These are phyloP conservation scores for Boletus bicolor DNA, from an alignment of 768 basidiomycete genomes.

Conservation along the genomic window DNA sequence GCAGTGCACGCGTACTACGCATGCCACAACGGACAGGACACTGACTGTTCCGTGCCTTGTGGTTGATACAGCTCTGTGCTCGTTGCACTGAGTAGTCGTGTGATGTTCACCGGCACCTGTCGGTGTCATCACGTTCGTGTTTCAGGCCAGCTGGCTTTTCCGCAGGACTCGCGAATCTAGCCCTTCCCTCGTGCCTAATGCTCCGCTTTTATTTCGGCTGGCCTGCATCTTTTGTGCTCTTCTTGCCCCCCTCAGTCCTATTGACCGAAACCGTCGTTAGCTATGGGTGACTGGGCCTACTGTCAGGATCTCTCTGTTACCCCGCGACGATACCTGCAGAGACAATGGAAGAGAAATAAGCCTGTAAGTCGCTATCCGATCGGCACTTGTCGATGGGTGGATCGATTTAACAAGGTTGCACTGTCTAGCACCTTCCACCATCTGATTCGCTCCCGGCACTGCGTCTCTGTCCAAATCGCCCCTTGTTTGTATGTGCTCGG, in stretches of 20 bases:
- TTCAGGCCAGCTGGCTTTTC: constrained; percentile 24
- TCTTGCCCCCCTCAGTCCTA: constrained; percentile 9
- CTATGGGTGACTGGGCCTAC: constrained; percentile 17
- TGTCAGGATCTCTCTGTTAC: constrained; percentile 19
- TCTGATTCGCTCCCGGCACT: constrained; percentile 47
- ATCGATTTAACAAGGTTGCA: constrained; percentile 16
- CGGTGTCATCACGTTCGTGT: constrained; percentile 21
- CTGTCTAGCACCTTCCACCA: constrained; percentile 39
- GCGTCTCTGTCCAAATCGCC: constrained; percentile 40
- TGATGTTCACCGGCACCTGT: constrained; percentile 1
- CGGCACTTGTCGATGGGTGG: constrained; percentile 1
- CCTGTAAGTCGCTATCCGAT: constrained; percentile 28
- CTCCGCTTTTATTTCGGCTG: constrained; percentile 24
- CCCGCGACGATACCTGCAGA: constrained; percentile 35
- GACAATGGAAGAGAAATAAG: constrained; percentile 44
- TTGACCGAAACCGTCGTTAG: background rate
- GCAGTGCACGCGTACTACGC: constrained; percentile 25
- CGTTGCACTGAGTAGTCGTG: constrained; percentile 9
- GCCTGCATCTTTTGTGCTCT: background rate
- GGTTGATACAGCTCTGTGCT: constrained; percentile 19
- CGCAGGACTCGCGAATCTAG: constrained; percentile 23
- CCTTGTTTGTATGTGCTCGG: constrained; percentile 43
- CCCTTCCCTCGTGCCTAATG: constrained; percentile 30
- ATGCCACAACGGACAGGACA: constrained; percentile 22
- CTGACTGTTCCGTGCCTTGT: constrained; percentile 17